Evolutionary conservation across 805 yeast species (phyloP), one percentile per base, ranked within the genome.

Genomic region (Kodamaea leandrae): DNA sequence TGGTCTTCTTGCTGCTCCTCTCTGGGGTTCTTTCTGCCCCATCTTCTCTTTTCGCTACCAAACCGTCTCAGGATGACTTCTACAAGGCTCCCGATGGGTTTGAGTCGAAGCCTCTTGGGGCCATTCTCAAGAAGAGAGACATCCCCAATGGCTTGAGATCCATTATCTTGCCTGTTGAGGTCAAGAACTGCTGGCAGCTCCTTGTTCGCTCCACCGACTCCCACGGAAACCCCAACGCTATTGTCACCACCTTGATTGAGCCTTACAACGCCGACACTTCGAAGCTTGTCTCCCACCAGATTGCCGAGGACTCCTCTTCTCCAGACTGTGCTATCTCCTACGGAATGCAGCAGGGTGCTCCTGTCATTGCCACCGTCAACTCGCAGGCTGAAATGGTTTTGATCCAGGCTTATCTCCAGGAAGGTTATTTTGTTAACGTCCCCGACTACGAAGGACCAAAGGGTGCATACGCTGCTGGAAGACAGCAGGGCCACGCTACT

Each of bases 391-490:
- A 57, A 29, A 44, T 51, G 48, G 26, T 26, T 12, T 24, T 48
- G 17, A 33, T 52, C 36, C 38, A 45, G 24, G 34, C 47, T 1
- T 49, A 45, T 6, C 45, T 57, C 23, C 26, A 47, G 6, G 43
- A 55, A 19, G 72, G 72, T 7, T 66, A 63, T 54, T 58, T 51
- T 44, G 64, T 66, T 4, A 55, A 60, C 1, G 46, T 54, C 5
- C 63, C 71, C 1, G 71, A 65, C 45, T 63, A 64, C 39, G 64
- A 65, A 42, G 71, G 72, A 2, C 55, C 58, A 4, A 51, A 54
- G 13, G 52, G 60, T 1, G 58, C 63, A 1, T 67, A 58, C 40
- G 52, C 63, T 6, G 68, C 57, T 10, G 67, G 66, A 1, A 42
- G 51, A 19, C 59, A 53, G 34, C 54, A 65, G 2, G 71, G 63